These are phyloP conservation scores for Cladophialophora chaetospira DNA, from an alignment of 2,329 filamentous ascomycete genomes.

Conservation along the genomic window DNA sequence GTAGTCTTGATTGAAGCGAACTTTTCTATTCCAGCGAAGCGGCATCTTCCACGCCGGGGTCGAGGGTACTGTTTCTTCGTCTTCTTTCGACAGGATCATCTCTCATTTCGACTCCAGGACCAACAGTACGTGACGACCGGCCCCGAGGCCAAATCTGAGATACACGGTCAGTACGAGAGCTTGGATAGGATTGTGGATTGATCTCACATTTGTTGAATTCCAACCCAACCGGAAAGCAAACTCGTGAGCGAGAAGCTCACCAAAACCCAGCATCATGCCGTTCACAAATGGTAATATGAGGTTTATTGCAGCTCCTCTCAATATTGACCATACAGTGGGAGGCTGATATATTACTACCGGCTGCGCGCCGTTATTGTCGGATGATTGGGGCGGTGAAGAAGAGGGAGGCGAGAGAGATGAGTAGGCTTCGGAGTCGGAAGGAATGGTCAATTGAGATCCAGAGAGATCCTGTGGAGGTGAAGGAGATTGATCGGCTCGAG, in stretches of 20 bases:
- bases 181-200: slow-evolving; percentile 33
- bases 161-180: slow-evolving; percentile 11
- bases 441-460: slow-evolving; percentile 40
- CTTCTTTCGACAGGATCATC: slow-evolving; percentile 62
- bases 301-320: slow-evolving; percentile 92
- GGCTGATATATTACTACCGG: slow-evolving; percentile 85
- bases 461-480: slow-evolving; percentile 34
- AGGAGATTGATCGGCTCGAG: slow-evolving; percentile 28
- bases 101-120: slow-evolving; percentile 79
- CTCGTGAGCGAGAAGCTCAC: slow-evolving; percentile 95
- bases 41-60: slow-evolving; percentile 61
- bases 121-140: slow-evolving; percentile 59
- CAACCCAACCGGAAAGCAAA: slow-evolving; percentile 90
- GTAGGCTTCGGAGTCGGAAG: slow-evolving; percentile 53
- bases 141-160: slow-evolving; percentile 31
- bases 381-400: slow-evolving; percentile 44
- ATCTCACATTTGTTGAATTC: slow-evolving; percentile 84
- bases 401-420: slow-evolving; percentile 42
- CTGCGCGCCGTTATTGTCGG: slow-evolving; percentile 41
- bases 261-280: slow-evolving; percentile 96
- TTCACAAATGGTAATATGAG: slow-evolving; percentile 94
- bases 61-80: slow-evolving; percentile 51
- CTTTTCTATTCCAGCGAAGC: slow-evolving; percentile 65
- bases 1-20: slow-evolving; percentile 20
- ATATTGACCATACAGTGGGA: slow-evolving; percentile 80